These are phyloP conservation scores for Theobroma grandiflorum DNA, from an alignment of 441 rosid genomes.

Conservation along the genomic window DNA sequence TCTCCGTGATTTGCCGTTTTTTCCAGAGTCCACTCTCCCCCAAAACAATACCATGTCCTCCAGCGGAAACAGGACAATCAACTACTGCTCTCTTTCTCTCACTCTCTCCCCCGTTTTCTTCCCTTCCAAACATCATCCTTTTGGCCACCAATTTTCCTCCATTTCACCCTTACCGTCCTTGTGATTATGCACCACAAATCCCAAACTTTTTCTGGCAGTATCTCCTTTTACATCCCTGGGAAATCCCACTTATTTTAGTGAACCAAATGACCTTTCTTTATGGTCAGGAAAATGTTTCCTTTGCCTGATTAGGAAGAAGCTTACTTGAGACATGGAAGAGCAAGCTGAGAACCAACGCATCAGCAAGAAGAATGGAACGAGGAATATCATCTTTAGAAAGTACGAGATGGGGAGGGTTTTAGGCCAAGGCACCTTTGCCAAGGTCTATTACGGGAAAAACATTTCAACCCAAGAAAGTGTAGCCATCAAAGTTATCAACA, in stretches of 20 bases:
- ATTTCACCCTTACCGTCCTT: neutral
- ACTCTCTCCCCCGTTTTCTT: neutral
- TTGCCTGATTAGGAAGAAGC: neutral
- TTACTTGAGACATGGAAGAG: neutral
- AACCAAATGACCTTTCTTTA: neutral
- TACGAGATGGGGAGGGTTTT: conserved; percentile 56
- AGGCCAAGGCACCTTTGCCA: conserved; percentile 61
- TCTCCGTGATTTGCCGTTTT: neutral
- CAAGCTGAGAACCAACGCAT: neutral
- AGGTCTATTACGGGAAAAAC: conserved; percentile 53
- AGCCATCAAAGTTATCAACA: conserved; percentile 56
- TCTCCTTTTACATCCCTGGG: neutral
- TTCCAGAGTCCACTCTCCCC: neutral
- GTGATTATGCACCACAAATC: neutral
- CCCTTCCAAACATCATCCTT: neutral
- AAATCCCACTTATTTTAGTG: neutral
- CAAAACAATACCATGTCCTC: neutral
- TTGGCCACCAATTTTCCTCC: neutral
- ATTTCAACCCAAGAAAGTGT: conserved; percentile 45
- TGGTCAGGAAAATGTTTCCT: neutral
- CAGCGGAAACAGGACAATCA: neutral
- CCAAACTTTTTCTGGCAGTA: neutral
- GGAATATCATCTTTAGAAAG: conserved; percentile 23
- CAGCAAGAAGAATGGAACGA: conserved; percentile 5
- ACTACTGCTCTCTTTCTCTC: neutral